Evolutionary conservation across 306 rosid species (phyloP).

Genomic region (Rosa chinensis): DNA sequence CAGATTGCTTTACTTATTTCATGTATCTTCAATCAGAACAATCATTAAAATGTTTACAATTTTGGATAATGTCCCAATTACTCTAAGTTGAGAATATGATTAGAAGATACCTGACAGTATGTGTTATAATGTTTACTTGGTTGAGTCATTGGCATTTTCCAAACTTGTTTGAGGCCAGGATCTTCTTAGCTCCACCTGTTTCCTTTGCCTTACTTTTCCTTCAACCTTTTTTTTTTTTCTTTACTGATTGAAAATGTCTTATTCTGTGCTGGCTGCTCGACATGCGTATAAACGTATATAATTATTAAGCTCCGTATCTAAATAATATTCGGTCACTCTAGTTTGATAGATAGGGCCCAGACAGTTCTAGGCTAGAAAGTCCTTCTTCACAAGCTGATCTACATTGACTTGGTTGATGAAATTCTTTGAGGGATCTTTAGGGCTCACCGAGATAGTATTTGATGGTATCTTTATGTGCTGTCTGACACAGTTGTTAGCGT

Average conservation of each 20-base stretch:
- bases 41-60: neutral
- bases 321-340: neutral
- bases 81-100: neutral
- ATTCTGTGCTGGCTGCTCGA: neutral
- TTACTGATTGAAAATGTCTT: neutral
- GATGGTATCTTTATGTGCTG: neutral
- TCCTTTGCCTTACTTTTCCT: too few species aligned
- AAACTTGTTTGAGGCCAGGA: neutral
- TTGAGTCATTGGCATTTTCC: neutral
- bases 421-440: neutral
- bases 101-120: neutral
- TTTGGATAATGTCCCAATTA: neutral
- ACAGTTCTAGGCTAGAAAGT: neutral
- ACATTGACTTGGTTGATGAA: neutral
- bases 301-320: neutral
- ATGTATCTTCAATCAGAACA: neutral
- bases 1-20: constrained; percentile 1
- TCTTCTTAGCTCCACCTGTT: neutral
- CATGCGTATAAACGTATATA: neutral
- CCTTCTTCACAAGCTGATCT: neutral
- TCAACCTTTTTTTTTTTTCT: too few species aligned
- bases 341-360: neutral
- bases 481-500: neutral
- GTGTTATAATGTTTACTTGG: neutral
- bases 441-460: neutral